These are phyloP conservation scores for Picea sitchensis DNA, from an alignment of 75 land plant species.

Conservation along the genomic window DNA sequence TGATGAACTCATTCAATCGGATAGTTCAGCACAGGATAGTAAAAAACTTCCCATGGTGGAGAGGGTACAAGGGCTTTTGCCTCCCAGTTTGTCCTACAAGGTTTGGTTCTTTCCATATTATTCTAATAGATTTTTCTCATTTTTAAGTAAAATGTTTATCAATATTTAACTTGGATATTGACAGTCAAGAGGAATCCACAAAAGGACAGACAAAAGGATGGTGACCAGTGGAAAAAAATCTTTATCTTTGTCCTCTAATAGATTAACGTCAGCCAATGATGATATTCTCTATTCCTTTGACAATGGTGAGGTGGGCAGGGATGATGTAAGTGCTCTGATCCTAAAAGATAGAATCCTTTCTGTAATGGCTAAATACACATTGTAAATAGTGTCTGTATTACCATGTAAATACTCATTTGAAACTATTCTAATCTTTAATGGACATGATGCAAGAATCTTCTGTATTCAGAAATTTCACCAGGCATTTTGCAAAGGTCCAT, in stretches of 20 bases:
- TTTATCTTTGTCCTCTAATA: neutral
- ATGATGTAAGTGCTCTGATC: neutral
- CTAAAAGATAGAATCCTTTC: neutral
- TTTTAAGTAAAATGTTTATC: neutral
- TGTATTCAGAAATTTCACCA: neutral
- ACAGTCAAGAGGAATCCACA: conserved; percentile 4
- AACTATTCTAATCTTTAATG: neutral
- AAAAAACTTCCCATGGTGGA: conserved; percentile 3
- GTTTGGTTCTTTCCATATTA: neutral
- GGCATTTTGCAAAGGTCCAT: neutral
- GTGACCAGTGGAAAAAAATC: neutral
- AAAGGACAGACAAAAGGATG: neutral
- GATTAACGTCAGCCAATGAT: neutral
- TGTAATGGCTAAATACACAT: neutral
- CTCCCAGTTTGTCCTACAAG: neutral
- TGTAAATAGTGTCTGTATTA: neutral
- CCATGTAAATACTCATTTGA: neutral
- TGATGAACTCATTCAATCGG: neutral
- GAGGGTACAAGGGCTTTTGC: neutral
- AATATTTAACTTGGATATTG: neutral
- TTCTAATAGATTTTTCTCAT: neutral
- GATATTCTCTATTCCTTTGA: conserved; percentile 4
- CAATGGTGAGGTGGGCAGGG: neutral
- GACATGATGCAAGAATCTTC: neutral
- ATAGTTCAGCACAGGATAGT: neutral